Percentiles rank a stretch among this genome's conserved stretches.
Conservation (phyloP, 345 rosid species). For the Camelina hispida region DNA sequence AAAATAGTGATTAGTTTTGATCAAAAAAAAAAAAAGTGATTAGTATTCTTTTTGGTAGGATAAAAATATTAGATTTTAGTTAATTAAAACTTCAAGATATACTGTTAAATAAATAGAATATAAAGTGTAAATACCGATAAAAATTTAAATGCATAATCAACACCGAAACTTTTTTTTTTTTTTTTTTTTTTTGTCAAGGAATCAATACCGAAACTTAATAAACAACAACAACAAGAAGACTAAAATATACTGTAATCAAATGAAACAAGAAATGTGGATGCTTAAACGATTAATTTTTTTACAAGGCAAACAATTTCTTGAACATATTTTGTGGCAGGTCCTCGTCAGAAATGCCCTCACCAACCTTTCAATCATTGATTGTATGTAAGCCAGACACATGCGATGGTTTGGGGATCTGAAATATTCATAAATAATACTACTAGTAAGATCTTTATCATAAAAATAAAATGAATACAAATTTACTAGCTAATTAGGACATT, state of each 20-base stretch:
- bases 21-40: too few species aligned
- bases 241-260: too few species aligned
- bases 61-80: too few species aligned
- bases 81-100: too few species aligned
- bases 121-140: not conserved
- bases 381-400: not conserved
- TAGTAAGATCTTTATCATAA: not conserved
- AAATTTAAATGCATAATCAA: not conserved
- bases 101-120: too few species aligned
- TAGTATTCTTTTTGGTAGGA: too few species aligned
- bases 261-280: not conserved
- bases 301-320: not conserved
- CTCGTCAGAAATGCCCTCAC: not conserved
- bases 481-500: not conserved
- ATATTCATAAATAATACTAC: not conserved
- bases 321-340: slow-evolving; percentile 4
- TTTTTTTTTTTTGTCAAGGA: too few species aligned
- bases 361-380: not conserved
- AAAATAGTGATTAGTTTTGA: too few species aligned
- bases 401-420: not conserved
- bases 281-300: not conserved
- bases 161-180: too few species aligned
- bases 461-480: not conserved
- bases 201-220: not conserved
- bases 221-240: not conserved